Base-by-base conservation (phyloP, 768 basidiomycete species). In the Leccinum disarticulatum region DNA sequence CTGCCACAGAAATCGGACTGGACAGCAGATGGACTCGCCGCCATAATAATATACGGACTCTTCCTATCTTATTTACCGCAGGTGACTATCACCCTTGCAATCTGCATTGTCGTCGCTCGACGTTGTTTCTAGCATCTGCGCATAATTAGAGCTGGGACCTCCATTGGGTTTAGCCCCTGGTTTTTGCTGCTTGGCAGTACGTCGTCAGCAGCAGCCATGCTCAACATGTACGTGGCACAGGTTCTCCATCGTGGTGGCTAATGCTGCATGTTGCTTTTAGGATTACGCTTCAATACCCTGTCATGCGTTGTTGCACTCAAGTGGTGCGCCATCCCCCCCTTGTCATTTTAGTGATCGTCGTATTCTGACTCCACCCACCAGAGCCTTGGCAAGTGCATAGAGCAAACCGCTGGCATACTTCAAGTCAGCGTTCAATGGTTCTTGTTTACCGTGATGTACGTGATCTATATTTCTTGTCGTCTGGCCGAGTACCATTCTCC, bases 111-210 rank as follows among this genome's bases (percentile, higher is more conserved):
- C 7, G 41, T 46, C 22, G 14, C 51, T 59, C 35, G 10, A 59
- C 52, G 19, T 57, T 15, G 8, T n/a, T 31, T 2, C 31, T 53
- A 93, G 88, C 92, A 93, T 66, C 75, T 85, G 55, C 83, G 93
- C 7, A 97, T 97, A 64, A 89, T 97, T 66, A 70, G 78, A 53
- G 80, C 85, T 25, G 81, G 84, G 41, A 88, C 93, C 0, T 93
- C 90, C 0, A 87, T 95, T 64, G 97, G 97, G 0, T 86, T 98
- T 63, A 95, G 91, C 61, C 93, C 95, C 17, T 88, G 90, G 83
- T 98, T 91, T 68, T 77, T 98, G 35, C 78, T 98, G 6, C 83
- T 98, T 0, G 97, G 97, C 7, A 88, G 87, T 62, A 92, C 90
- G 0, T 91, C 90, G 15, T 84, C 87, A 13, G 88, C 91, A 3